phyloP scores from a whole-genome alignment of 352 stramenopile species.

The Plasmopara viticola region DNA sequence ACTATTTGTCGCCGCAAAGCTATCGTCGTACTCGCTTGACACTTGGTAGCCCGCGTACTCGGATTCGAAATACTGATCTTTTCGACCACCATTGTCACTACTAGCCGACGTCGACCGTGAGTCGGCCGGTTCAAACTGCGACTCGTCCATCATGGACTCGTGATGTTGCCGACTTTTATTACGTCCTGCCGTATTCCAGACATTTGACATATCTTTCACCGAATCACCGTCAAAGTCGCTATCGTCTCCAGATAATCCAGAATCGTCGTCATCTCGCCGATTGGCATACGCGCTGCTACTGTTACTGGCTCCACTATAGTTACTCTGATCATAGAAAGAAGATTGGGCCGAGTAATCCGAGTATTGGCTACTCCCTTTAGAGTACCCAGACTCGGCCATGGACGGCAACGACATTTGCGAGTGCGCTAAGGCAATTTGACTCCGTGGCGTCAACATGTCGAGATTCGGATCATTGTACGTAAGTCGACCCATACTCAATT shows the following conservation, averaged over 20 bases:
- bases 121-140: constrained; percentile 9
- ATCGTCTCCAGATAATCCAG: constrained; percentile 29
- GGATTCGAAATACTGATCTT: constrained; percentile 19
- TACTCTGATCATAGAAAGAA: constrained; percentile 23
- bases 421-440: constrained; percentile 42
- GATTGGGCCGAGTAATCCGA: constrained; percentile 18
- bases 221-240: constrained; percentile 40
- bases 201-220: constrained; percentile 35
- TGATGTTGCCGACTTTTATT: constrained; percentile 8
- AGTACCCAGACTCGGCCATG: constrained; percentile 18
- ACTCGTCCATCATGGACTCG: constrained; percentile 15
- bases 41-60: constrained; percentile 27
- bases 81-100: constrained; percentile 9
- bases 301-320: constrained; percentile 18
- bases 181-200: constrained; percentile 22
- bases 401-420: constrained; percentile 35
- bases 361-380: constrained; percentile 23
- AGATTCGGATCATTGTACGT: constrained; percentile 47
- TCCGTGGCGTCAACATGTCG: constrained; percentile 57
- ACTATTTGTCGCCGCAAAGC: constrained; percentile 15
- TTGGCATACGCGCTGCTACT: constrained; percentile 24
- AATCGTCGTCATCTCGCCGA: constrained; percentile 27
- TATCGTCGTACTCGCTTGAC: constrained; percentile 26
- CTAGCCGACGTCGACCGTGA: constrained; percentile 25
- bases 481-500: constrained; percentile 10